These are phyloP conservation scores for Daldinia grandis DNA, from an alignment of 495 filamentous ascomycete genomes.

Conservation along the genomic window DNA sequence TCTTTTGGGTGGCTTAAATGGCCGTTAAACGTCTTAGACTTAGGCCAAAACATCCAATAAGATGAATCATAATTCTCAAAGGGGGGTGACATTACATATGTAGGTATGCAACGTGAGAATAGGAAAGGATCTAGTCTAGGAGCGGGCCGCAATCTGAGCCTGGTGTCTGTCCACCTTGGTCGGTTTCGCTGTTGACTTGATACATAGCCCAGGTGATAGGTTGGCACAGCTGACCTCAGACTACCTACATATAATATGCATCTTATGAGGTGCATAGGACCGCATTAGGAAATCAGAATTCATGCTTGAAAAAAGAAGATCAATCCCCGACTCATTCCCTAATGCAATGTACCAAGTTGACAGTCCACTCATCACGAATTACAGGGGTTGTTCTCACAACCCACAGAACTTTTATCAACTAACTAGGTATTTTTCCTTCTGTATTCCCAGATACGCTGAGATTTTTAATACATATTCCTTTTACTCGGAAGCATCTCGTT, in stretches of 20 bases:
- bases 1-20: constrained; percentile 1
- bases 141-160: constrained; percentile 39
- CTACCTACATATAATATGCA: constrained; percentile 8
- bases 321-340: constrained; percentile 8
- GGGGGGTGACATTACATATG: constrained; percentile 11
- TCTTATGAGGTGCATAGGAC: constrained; percentile 17
- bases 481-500: constrained; percentile 17
- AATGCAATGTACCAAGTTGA: constrained; percentile 26
- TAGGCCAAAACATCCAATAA: constrained; percentile 3
- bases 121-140: constrained; percentile 32
- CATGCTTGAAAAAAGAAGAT: constrained; percentile 25
- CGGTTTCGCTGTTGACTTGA: constrained; percentile 19
- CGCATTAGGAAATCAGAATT: constrained; percentile 31
- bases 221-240: constrained; percentile 21
- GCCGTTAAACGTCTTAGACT: neutral
- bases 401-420: neutral
- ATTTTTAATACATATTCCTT: constrained; percentile 15
- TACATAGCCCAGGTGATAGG: constrained; percentile 3
- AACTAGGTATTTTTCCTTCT: too few species aligned
- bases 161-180: neutral
- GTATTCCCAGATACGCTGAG: constrained; percentile 15
- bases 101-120: constrained; percentile 8
- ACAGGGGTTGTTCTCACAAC: constrained; percentile 11
- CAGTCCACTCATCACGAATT: constrained; percentile 21
- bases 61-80: neutral